A percentile compares a stretch with the other conserved stretches of the same genome.
Evolutionary conservation across 352 stramenopile species (phyloP).

Genomic region (Globisporangium paroecandrum): DNA sequence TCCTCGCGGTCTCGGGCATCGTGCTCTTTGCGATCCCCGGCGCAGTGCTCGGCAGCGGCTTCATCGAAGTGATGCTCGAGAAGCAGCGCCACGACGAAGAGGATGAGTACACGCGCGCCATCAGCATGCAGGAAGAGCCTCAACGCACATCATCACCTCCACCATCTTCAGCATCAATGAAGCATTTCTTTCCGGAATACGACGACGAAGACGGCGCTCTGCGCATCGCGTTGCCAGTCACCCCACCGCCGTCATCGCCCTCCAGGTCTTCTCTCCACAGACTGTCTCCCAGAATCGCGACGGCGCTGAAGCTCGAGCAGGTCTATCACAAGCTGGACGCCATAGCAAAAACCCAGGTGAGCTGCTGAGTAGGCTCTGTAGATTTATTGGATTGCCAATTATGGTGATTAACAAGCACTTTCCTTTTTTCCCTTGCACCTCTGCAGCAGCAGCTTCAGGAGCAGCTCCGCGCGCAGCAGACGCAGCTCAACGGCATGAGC

Average conservation of each 20-base stretch:
- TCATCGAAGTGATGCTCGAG: constrained; percentile 70
- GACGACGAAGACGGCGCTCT: constrained; percentile 4
- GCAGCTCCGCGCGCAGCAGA: constrained; percentile 34
- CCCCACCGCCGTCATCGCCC: not conserved
- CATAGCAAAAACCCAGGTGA: constrained; percentile 34
- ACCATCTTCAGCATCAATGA: not conserved
- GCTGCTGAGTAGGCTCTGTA: not conserved
- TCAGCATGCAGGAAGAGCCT: constrained; percentile 15
- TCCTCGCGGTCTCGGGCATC: constrained; percentile 52
- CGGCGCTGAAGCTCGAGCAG: constrained; percentile 23
- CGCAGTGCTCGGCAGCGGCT: constrained; percentile 52
- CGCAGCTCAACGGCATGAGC: constrained; percentile 36
- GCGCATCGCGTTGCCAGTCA: constrained; percentile 7
- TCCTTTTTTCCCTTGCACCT: not conserved
- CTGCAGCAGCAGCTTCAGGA: constrained; percentile 32
- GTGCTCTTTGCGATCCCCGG: constrained; percentile 66
- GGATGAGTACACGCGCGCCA: constrained; percentile 22
- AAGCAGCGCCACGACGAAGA: constrained; percentile 49
- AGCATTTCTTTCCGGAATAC: constrained; percentile 1
- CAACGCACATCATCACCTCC: not conserved
- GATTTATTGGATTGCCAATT: not conserved
- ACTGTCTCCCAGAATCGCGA: constrained; percentile 24
- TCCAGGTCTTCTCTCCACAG: constrained; percentile 10
- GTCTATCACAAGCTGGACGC: constrained; percentile 34
- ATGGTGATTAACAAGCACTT: not conserved